These are phyloP conservation scores for Mycena pura DNA, from an alignment of 768 basidiomycete genomes.

Conservation along the genomic window DNA sequence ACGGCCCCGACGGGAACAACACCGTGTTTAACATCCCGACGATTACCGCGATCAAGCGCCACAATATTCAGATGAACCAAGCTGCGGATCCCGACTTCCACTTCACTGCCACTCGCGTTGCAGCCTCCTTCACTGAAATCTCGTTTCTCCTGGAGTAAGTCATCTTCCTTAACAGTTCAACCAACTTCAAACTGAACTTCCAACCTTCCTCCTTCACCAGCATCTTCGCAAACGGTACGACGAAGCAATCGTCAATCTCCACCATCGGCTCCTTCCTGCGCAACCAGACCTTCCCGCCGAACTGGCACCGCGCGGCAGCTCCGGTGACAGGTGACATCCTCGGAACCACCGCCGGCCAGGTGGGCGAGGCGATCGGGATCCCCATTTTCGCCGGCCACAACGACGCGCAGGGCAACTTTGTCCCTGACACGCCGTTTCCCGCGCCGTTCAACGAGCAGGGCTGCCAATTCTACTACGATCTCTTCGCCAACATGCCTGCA, in stretches of 20 bases:
- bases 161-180: too few relatives aligned
- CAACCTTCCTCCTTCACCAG: too few relatives aligned
- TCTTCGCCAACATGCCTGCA: conserved; percentile 8
- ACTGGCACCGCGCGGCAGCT: conserved; percentile 16
- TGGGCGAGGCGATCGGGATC: background rate
- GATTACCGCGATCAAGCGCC: conserved; percentile 18
- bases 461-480: conserved; percentile 7
- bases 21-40: conserved; percentile 18
- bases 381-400: conserved; percentile 7
- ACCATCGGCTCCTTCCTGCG: conserved; percentile 23
- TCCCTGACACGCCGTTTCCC: conserved; percentile 12
- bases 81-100: conserved; percentile 14
- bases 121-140: conserved; percentile 4
- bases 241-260: conserved; percentile 16
- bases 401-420: conserved; percentile 4
- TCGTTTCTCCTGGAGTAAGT: conserved; percentile 1
- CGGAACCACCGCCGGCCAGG: too few relatives aligned
- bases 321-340: conserved; percentile 9
- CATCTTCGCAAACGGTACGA: conserved; percentile 17
- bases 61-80: conserved; percentile 20
- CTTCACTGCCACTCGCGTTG: conserved; percentile 8
- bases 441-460: conserved; percentile 11
- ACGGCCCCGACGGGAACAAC: conserved; percentile 16
- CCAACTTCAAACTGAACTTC: too few relatives aligned
- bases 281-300: conserved; percentile 18